Conservation (phyloP, 257 asterid species). For the Solanum chilense region DNA sequence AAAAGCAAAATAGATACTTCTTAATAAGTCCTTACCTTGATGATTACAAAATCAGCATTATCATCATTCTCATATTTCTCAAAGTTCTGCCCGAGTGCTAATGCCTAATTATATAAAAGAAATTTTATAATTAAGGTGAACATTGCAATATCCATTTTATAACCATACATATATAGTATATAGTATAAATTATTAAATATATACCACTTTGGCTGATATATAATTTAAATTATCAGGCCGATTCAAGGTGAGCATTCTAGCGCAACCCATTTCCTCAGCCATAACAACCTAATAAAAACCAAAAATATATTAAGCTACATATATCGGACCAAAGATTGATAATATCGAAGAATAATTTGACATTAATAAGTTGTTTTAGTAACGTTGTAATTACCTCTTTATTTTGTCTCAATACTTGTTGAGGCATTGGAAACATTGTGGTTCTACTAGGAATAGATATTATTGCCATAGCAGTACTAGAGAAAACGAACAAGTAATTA, state of each 20-base stretch:
- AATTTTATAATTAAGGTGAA: background rate
- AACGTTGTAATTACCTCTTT: background rate
- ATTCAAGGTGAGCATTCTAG: conserved; percentile 60
- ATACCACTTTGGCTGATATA: conserved; percentile 51
- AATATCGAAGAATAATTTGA: no score
- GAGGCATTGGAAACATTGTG: background rate
- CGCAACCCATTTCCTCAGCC: conserved; percentile 44
- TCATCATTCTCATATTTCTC: conserved; percentile 83
- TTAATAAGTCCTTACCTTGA: conserved; percentile 31
- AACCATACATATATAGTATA: background rate
- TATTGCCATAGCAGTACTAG: background rate
- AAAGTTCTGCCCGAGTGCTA: conserved; percentile 52
- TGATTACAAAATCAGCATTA: conserved; percentile 44
- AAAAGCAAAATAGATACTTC: background rate
- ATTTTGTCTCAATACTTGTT: background rate
- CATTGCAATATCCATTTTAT: background rate
- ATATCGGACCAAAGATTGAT: no score
- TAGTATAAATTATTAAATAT: no score
- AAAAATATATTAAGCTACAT: background rate
- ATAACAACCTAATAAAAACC: conserved; percentile 44
- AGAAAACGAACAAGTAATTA: background rate
- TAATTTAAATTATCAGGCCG: conserved; percentile 74
- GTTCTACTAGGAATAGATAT: background rate
- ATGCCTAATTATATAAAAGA: background rate
- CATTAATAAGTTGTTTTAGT: no score